Conservation (phyloP, 2,329 filamentous ascomycete species). For the Epicoccum sorghinum region DNA sequence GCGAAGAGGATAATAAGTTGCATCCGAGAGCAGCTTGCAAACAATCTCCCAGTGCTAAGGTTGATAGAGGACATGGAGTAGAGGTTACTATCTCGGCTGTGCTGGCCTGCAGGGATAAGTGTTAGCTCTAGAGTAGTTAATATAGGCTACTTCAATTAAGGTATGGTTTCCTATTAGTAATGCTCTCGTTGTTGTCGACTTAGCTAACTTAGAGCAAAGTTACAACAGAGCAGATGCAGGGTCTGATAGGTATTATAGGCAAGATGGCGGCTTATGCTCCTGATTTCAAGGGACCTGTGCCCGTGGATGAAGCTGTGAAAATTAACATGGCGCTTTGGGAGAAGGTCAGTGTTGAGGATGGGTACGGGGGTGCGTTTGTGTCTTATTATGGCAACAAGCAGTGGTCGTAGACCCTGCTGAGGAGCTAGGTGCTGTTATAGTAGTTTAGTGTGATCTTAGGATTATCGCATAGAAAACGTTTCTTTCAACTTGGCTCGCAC, state of each 20-base stretch:
- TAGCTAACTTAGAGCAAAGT: constrained; percentile 6
- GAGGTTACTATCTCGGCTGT: too few species aligned
- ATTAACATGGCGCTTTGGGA: constrained; percentile 40
- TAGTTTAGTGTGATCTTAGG: too few species aligned
- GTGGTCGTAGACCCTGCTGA: constrained; percentile 54
- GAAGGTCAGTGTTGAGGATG: constrained; percentile 53
- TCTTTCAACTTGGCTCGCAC: too few species aligned
- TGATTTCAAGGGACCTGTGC: constrained; percentile 18
- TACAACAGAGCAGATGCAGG: constrained; percentile 28
- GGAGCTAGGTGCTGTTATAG: too few species aligned
- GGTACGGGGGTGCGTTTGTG: constrained; percentile 59
- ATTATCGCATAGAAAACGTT: too few species aligned
- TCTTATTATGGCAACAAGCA: constrained; percentile 61
- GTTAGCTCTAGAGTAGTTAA: constrained; percentile 61
- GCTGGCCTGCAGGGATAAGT: constrained; percentile 44
- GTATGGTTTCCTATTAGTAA: background rate
- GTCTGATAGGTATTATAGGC: constrained; percentile 36
- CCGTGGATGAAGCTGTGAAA: constrained; percentile 34
- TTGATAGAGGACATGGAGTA: background rate
- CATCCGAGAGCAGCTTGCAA: background rate
- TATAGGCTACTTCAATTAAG: constrained; percentile 39
- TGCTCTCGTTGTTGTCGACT: background rate
- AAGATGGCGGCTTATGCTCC: constrained; percentile 25
- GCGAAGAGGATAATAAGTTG: background rate
- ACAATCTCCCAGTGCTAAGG: background rate